Base-by-base conservation (phyloP, 495 filamentous ascomycete genomes). In the Neurospora terricola region DNA sequence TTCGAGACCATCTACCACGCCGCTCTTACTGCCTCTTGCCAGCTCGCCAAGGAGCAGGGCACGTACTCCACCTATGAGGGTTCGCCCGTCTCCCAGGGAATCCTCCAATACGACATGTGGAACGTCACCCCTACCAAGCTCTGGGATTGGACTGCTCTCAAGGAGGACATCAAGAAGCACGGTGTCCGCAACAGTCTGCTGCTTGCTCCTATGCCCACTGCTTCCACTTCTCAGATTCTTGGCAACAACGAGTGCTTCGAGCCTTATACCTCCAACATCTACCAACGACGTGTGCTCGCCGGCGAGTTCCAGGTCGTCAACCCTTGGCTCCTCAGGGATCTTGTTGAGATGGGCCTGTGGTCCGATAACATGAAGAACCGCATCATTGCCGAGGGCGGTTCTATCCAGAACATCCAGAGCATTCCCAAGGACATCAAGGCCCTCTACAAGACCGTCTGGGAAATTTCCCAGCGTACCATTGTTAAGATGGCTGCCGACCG, bases 351-450 rank as follows among this genome's bases (percentile, higher is more conserved):
- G 86, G 96, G 96, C 74, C 88, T 99, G 38, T 99, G 96, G 96
- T 97, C 94, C 42, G 96, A 99, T 84, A 94, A 94, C 87, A 99
- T 99, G 96, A 99, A 99, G 89, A 99, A 99, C 86, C 93, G 96
- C 76, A 99, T 99, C 87, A 98, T 99, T 78, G 91, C 96, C 74
- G 95, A 96, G 69, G 94, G 93, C 75, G 96, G 96, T 70, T 97
- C 94, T 9, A 94, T 99, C 74, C 96, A 98, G 84, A 94, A 94
- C 83, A 93, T 99, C 75, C 91, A 94, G 77, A 97, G 95, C 83
- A 97, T 99, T 72, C 96, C 96, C 42, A 88, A 91, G 37, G 96
- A 98, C 75, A 92, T 97, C 88, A 99, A 98, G 87, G 88, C 92
- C 10, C 88, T 99, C 16, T 99, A 99, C 89, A 99, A 99, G 89